A percentile compares a stretch with the other conserved stretches of the same genome.
Conservation (phyloP, 495 filamentous ascomycete species). For the Penicillium odoratum region DNA sequence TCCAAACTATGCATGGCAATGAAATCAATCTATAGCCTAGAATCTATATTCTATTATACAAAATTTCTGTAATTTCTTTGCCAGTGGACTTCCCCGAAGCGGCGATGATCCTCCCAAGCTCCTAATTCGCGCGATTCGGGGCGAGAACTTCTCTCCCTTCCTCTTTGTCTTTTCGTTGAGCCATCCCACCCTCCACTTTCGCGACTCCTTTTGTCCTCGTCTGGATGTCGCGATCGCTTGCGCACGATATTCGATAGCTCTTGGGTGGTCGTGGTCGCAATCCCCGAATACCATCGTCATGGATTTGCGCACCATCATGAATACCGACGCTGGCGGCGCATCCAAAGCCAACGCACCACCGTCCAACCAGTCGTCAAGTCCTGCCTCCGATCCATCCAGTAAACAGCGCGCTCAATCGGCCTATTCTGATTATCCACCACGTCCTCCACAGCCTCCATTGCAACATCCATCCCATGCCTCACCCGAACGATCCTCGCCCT, state of each 20-base stretch:
- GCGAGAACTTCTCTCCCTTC: constrained; percentile 31
- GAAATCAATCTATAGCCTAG: neutral
- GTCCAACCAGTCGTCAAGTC: constrained; percentile 26
- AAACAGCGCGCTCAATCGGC: constrained; percentile 32
- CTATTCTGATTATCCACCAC: constrained; percentile 32
- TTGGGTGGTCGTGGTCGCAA: constrained; percentile 27
- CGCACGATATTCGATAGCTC: constrained; percentile 18
- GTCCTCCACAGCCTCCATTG: constrained; percentile 44
- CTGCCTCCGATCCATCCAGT: constrained; percentile 27
- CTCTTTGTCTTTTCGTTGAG: constrained; percentile 24
- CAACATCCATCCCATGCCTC: constrained; percentile 42
- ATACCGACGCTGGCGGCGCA: constrained; percentile 44
- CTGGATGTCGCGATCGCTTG: constrained; percentile 27
- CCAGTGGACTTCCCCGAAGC: constrained; percentile 14
- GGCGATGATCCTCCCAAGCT: constrained; percentile 22
- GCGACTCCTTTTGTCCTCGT: constrained; percentile 11
- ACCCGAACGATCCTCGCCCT: constrained; percentile 43
- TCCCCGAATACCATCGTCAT: constrained; percentile 36
- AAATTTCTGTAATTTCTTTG: neutral
- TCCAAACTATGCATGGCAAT: neutral
- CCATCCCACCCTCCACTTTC: constrained; percentile 15
- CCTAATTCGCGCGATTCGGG: constrained; percentile 22
- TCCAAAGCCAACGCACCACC: constrained; percentile 27
- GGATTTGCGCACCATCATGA: constrained; percentile 58
- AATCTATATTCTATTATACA: neutral